Evolutionary conservation across 345 rosid genomes (phyloP), one percentile per base, ranked within the genome.

Genomic region (Gossypium sturtianum): DNA sequence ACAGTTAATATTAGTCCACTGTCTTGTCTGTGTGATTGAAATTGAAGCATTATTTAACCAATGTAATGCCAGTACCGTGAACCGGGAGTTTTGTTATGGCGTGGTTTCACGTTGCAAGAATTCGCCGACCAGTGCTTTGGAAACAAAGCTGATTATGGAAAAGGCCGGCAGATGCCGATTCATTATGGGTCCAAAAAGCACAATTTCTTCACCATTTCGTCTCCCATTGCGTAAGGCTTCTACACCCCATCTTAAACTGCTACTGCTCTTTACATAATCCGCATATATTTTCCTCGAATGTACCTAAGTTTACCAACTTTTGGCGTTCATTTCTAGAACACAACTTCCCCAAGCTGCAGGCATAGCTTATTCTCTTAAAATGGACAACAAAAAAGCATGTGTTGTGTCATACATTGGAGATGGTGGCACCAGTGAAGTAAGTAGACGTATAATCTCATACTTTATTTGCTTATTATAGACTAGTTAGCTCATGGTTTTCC

Each of bases 111-210:
- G 2, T 60, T 92, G 75, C 93, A 89, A 84, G 92, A 92, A 59
- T 90, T 87, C 60, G 88, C 95, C 7, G 80, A 92, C 78, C 97
- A 92, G 69, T 87, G 83, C 52, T 86, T 87, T 12, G 91, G 92
- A 6, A 90, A 92, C 80, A 85, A 81, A 52, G 81, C 77, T 75
- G 97, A 92, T 71, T 78, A 86, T 71, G 97, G 97, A 17, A 92
- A 87, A 87, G 97, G 95, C 51, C 77, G 95, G 77, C 97, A 92
- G 82, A 92, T 92, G 97, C 93, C 95, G 7, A 64, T 90, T 62
- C 97, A 92, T 78, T 92, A 92, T 59, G 97, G 97, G 19, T 92
- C 96, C 52, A 86, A 86, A 34, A 81, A 84, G 86, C 97, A 59
- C 79, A 92, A 90, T 17, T 92, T 87, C 80, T 66, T 92, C 76